Conservation (phyloP, 1,139 yeast species). For the Arxiozyma heterogenica region DNA sequence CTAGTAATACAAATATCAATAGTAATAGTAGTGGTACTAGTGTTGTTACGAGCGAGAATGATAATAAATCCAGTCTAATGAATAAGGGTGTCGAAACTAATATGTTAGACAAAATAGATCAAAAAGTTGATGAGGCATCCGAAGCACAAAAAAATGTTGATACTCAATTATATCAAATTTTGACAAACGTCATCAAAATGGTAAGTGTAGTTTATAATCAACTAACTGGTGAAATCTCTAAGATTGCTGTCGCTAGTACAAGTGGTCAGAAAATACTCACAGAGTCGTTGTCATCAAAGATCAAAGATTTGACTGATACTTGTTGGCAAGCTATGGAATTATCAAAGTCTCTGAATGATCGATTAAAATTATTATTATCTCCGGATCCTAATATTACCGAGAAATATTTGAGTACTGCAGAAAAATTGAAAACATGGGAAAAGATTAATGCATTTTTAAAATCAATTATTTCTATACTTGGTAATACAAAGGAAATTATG, state of each 20-base stretch:
- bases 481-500: conserved; percentile 76
- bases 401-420: conserved; percentile 41
- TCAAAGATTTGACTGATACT: conserved; percentile 70
- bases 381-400: conserved; percentile 36
- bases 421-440: conserved; percentile 71
- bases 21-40: neutral
- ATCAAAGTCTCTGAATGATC: conserved; percentile 55
- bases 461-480: conserved; percentile 72
- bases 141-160: conserved; percentile 49
- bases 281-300: conserved; percentile 48
- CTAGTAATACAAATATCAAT: neutral
- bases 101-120: conserved; percentile 6
- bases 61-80: neutral
- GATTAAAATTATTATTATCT: conserved; percentile 35
- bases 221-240: conserved; percentile 65
- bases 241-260: conserved; percentile 50
- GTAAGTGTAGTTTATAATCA: conserved; percentile 77
- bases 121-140: conserved; percentile 7
- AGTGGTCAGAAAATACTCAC: conserved; percentile 30
- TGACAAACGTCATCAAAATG: conserved; percentile 61
- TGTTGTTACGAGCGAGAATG: neutral
- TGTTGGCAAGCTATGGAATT: conserved; percentile 75
- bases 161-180: conserved; percentile 64
- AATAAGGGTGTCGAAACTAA: neutral
- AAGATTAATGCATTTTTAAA: conserved; percentile 76